Evolutionary conservation across 305 asterid species (phyloP).

Genomic region (Fraxinus dipetala): DNA sequence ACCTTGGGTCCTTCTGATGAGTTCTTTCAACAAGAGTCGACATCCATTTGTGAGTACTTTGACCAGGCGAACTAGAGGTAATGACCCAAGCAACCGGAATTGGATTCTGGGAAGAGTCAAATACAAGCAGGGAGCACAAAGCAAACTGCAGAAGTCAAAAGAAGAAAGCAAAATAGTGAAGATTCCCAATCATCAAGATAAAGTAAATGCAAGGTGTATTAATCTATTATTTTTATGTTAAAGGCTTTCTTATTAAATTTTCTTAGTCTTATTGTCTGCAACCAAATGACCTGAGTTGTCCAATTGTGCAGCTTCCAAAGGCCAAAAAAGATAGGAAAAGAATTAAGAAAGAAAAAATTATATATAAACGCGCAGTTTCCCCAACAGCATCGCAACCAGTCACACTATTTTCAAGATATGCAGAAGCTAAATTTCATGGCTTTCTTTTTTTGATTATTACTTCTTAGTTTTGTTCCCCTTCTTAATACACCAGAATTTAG

Average conservation of each 20-base stretch:
- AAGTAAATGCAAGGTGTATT: background rate
- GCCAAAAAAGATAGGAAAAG: background rate
- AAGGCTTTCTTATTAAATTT: background rate
- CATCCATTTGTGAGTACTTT: slow-evolving; percentile 35
- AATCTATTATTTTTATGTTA: background rate
- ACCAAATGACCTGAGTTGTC: background rate
- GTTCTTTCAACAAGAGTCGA: slow-evolving; percentile 34
- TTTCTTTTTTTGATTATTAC: background rate
- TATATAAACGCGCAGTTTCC: background rate
- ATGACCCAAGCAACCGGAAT: slow-evolving; percentile 47
- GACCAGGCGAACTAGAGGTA: slow-evolving; percentile 32
- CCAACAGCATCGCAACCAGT: background rate
- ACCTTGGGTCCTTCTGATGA: slow-evolving; percentile 41
- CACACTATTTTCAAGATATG: background rate
- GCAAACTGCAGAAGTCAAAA: slow-evolving; percentile 32
- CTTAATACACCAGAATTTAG: background rate
- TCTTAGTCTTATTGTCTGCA: background rate
- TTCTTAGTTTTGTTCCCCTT: background rate
- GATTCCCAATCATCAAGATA: slow-evolving; percentile 1
- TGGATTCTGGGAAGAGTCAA: slow-evolving; percentile 43
- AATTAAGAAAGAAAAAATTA: background rate
- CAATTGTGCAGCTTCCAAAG: background rate
- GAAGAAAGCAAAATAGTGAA: slow-evolving; percentile 7
- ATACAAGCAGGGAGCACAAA: slow-evolving; percentile 39
- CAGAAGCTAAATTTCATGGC: background rate